Evolutionary conservation across 805 yeast species (phyloP).

Genomic region (Wickerhamiella qilinensis): DNA sequence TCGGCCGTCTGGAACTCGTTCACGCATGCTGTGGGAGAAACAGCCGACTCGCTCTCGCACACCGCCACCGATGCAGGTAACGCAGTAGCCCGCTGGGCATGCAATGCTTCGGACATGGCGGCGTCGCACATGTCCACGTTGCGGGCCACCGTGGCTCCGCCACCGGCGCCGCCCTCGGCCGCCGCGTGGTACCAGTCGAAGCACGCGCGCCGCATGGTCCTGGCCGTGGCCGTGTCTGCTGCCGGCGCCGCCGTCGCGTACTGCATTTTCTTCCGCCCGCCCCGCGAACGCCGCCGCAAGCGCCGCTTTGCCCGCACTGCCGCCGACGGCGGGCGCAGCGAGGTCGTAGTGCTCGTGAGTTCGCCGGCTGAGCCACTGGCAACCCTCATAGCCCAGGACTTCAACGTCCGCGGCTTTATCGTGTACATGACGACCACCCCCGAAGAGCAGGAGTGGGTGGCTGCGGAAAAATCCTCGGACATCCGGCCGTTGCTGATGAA

Average conservation of each 20-base stretch:
- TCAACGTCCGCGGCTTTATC: slow-evolving; percentile 65
- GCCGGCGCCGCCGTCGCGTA: slow-evolving; percentile 1
- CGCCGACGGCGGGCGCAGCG: slow-evolving; percentile 55
- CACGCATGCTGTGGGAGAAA: background rate
- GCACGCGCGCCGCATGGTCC: background rate
- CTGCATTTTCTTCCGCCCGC: background rate
- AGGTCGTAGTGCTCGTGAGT: slow-evolving; percentile 60
- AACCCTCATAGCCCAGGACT: slow-evolving; percentile 51
- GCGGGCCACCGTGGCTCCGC: background rate
- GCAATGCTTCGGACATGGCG: background rate
- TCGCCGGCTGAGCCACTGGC: slow-evolving; percentile 63
- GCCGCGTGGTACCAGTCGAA: background rate
- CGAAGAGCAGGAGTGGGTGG: slow-evolving; percentile 37
- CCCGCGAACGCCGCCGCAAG: slow-evolving; percentile 1
- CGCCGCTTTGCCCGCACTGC: slow-evolving; percentile 44
- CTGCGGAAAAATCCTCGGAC: slow-evolving; percentile 45
- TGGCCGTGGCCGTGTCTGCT: slow-evolving; percentile 1
- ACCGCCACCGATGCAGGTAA: background rate
- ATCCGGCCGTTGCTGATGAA: slow-evolving; percentile 45
- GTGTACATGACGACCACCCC: slow-evolving; percentile 58
- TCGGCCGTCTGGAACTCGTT: background rate
- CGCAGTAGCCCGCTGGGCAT: background rate
- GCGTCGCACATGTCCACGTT: background rate
- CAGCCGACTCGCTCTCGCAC: background rate
- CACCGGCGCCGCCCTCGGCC: background rate